Evolutionary conservation across 2,329 filamentous ascomycete species (phyloP), one percentile per base, ranked within the genome.

Genomic region (Aspergillus niger): DNA sequence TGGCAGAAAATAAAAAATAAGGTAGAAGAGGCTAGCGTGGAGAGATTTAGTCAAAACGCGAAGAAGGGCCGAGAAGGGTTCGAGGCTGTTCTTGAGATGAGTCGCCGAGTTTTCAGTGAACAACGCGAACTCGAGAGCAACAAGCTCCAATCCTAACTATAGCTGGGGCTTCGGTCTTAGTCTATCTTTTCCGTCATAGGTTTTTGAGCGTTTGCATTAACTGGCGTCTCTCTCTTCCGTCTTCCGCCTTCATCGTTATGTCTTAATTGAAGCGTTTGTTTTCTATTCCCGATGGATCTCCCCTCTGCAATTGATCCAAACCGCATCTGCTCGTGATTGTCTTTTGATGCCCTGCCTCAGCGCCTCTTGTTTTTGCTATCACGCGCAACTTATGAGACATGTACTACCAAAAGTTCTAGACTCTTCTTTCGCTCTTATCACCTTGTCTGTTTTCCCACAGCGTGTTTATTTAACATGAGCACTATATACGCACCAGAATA

Each of bases 1-100:
- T 99, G 95, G 93, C 91, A 97, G 80, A 92, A 92, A 74, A 92
- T 98, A 75, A 95, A 92, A 83, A 97, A 95, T 79, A 91, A 89
- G 75, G 96, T 99, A 70, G 95, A 99, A 81, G 92, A 98, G 70
- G 88, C 91, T 55, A 90, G 92, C 44, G 90, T 98, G 48, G 90
- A 90, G 66, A 83, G 92, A 57, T 99, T 99, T 81, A 86, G 87
- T 68, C 92, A 99, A 78, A 99, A 99, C 72, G 94, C 95, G 24
- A 83, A 84, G 68, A 93, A 91, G 79, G 95, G 95, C 65, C 88
- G 90, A 65, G 93, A 98, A 78, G 95, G 95, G 1, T 99, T 99
- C 74, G 95, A 99, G 81, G 87, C 89, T 64, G 95, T 99, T 8
- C 84, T 99, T 32, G 91, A 92, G 74, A 97, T 97, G 89, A 96